These are phyloP conservation scores for Phytophthora melonis DNA, from an alignment of 352 stramenopile genomes.

Conservation along the genomic window DNA sequence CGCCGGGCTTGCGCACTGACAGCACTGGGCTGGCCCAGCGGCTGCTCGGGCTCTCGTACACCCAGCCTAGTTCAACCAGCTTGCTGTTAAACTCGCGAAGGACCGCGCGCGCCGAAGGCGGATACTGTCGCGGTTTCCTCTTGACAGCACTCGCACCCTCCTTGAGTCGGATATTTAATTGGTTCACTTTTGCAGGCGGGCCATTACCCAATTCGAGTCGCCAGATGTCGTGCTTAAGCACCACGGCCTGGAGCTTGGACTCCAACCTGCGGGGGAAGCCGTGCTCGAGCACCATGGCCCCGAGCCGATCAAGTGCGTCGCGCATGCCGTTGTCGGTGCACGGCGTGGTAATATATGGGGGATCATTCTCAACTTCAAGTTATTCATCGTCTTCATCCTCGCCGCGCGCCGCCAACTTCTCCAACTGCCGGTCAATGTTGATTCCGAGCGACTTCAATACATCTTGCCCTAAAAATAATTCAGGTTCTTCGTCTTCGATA, in stretches of 20 bases:
- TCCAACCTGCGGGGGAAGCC: not conserved
- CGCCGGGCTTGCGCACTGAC: not conserved
- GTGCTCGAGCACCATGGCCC: not conserved
- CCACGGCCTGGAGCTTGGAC: not conserved
- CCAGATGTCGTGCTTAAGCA: constrained; percentile 9
- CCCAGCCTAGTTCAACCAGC: constrained; percentile 14
- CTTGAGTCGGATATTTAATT: constrained; percentile 4
- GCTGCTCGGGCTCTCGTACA: constrained; percentile 5
- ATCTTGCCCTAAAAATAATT: constrained; percentile 16
- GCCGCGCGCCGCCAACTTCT: not conserved
- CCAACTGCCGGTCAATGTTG: constrained; percentile 9
- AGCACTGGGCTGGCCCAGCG: constrained; percentile 13
- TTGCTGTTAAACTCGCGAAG: constrained; percentile 1
- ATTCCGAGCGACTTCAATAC: constrained; percentile 4
- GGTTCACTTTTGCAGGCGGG: constrained; percentile 3
- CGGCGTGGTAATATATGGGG: not conserved
- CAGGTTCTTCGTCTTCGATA: not conserved
- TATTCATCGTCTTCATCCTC: constrained; percentile 1
- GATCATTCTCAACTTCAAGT: not conserved
- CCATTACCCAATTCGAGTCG: constrained; percentile 3
- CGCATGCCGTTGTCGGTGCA: not conserved
- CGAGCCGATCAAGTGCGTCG: not conserved
- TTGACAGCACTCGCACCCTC: not conserved
- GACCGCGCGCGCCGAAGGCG: constrained; percentile 1
- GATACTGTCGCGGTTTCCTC: constrained; percentile 6